Conservation (phyloP, 805 yeast species). For the Ogataea parapolymorpha region DNA sequence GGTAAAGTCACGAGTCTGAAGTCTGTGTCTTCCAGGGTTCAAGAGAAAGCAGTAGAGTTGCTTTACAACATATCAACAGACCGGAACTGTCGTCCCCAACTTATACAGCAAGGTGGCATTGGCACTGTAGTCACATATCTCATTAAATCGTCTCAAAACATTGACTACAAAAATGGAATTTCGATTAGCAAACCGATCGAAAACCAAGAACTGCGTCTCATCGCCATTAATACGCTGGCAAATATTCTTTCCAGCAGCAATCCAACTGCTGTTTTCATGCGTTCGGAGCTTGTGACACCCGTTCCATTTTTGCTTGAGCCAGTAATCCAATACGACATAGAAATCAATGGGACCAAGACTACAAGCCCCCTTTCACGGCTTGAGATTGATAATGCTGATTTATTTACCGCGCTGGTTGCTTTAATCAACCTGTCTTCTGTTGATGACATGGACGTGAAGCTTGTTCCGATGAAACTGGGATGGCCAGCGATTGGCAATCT, state of each 20-base stretch:
- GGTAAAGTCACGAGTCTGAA: slow-evolving; percentile 31
- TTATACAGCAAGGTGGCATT: slow-evolving; percentile 46
- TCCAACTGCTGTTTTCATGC: slow-evolving; percentile 39
- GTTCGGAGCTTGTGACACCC: slow-evolving; percentile 39
- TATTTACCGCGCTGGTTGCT: slow-evolving; percentile 44
- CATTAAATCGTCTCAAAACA: slow-evolving; percentile 29
- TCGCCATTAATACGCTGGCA: slow-evolving; percentile 43
- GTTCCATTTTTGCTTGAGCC: slow-evolving; percentile 49
- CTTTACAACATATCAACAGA: slow-evolving; percentile 35
- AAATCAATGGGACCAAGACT: slow-evolving; percentile 18
- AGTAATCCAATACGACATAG: slow-evolving; percentile 37
- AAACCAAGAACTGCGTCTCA: slow-evolving; percentile 26
- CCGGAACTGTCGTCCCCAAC: slow-evolving; percentile 30
- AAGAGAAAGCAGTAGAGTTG: slow-evolving; percentile 32
- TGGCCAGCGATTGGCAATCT: slow-evolving; percentile 37
- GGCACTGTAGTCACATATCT: slow-evolving; percentile 39
- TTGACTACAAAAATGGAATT: slow-evolving; percentile 22
- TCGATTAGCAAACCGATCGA: slow-evolving; percentile 22
- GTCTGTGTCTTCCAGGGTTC: slow-evolving; percentile 27
- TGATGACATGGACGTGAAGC: slow-evolving; percentile 32
- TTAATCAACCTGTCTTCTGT: slow-evolving; percentile 49
- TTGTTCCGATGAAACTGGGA: slow-evolving; percentile 33
- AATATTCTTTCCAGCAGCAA: slow-evolving; percentile 42
- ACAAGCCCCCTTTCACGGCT: slow-evolving; percentile 22
- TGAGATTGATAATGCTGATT: slow-evolving; percentile 33